Evolutionary conservation across 192 early-diverging fungal genomes (phyloP), one percentile per base, ranked within the genome.

Genomic region (Coemansia pectinata): DNA sequence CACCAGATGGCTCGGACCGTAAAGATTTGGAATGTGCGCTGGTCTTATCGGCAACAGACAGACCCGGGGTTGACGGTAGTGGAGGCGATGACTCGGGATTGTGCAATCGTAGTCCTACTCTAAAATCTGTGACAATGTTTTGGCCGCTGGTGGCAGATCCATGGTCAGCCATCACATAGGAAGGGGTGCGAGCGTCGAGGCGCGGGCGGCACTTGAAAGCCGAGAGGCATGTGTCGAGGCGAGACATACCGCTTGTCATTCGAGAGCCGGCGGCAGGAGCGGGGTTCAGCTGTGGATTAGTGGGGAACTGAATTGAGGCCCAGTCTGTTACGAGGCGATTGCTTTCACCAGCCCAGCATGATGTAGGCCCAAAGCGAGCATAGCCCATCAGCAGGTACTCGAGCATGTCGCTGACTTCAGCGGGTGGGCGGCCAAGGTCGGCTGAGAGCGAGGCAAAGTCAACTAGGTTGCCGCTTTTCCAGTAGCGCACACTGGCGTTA

Each of bases 221-320:
- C 7, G 79, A 73, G 12, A 82, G 27, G 58, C 74, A 82, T 0
- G 68, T 19, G 19, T 77, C 72, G 12, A 82, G 62, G 42, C 67
- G 52, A 10, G 72, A 71, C 5, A 52, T 21, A 47, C 62, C 66
- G n/a, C 64, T 2, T 29, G 33, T 21, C 21, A 21, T 4, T 39
- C 23, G 53, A 45, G 29, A n/a, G 50, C 31, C 15, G 31, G 29
- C 29, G 19, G 27, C 67, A 5, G 48, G 19, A 4, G n/a, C 27
- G n/a, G 71, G 71, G 48, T 62, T 73, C 25, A 76, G 72, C 50
- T 58, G 29, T 25, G 68, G 63, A 52, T 73, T 77, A n/a, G 41
- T 63, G 1, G 79, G 79, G 31, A 82, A 77, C 69, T 82, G 74
- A 6, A 58, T 57, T n/a, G 68, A 75, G 2, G 79, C 79, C 79